These are phyloP conservation scores for Pterocarpus macrocarpus DNA, from an alignment of 306 rosid genomes.

Conservation along the genomic window DNA sequence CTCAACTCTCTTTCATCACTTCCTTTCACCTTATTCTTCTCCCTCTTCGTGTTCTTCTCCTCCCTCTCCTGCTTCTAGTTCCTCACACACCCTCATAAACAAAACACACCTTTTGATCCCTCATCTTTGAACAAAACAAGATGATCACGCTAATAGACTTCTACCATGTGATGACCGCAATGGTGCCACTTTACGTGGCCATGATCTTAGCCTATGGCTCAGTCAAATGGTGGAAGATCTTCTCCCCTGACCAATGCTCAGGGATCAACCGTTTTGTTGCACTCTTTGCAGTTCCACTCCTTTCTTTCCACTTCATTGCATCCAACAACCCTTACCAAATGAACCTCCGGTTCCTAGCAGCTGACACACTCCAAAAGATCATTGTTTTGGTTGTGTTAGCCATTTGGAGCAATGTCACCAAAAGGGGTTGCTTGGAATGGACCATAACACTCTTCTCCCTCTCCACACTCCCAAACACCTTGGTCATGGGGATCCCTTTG, in stretches of 20 bases:
- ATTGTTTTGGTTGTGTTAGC: slow-evolving; percentile 63
- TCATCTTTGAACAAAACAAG: slow-evolving; percentile 2
- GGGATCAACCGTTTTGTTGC: slow-evolving; percentile 96
- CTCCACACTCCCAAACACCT: slow-evolving; percentile 86
- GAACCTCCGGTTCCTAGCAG: slow-evolving; percentile 86
- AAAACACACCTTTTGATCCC: too few species aligned
- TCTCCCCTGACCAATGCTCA: slow-evolving; percentile 92
- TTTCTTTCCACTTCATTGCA: slow-evolving; percentile 92
- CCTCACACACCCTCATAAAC: background rate
- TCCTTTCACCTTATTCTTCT: background rate
- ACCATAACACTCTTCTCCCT: slow-evolving; percentile 85
- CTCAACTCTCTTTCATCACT: slow-evolving; percentile 3
- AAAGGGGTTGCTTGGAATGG: slow-evolving; percentile 87
- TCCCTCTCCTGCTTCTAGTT: background rate
- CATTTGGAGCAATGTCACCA: slow-evolving; percentile 66
- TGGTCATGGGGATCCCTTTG: slow-evolving; percentile 91
- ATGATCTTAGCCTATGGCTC: slow-evolving; percentile 95
- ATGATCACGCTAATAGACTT: slow-evolving; percentile 82
- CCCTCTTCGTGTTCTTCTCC: background rate
- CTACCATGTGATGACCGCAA: slow-evolving; percentile 97
- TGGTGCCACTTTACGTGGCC: slow-evolving; percentile 94
- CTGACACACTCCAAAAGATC: slow-evolving; percentile 84
- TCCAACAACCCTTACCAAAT: slow-evolving; percentile 81
- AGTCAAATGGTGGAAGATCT: slow-evolving; percentile 98
- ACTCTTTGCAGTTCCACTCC: slow-evolving; percentile 91